These are phyloP conservation scores for Ceratobasidium sp. DNA, from an alignment of 1,284 basidiomycete species.

Conservation along the genomic window DNA sequence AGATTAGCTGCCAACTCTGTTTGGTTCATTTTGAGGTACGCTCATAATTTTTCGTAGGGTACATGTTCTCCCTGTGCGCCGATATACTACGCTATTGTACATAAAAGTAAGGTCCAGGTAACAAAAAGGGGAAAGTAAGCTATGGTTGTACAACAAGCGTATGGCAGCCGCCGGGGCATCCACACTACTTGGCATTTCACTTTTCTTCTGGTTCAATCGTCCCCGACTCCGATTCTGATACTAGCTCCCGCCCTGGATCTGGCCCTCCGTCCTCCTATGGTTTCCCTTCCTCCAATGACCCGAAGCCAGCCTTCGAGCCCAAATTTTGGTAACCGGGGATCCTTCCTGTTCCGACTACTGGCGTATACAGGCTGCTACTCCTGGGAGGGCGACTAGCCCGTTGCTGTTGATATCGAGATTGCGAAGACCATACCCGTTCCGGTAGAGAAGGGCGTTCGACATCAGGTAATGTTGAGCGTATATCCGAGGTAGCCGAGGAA, in stretches of 20 bases:
- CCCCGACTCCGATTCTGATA: neutral
- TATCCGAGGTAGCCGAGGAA: neutral
- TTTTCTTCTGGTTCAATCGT: neutral
- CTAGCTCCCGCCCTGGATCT: too few species aligned
- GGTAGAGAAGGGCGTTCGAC: constrained; percentile 25
- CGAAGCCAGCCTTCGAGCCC: neutral
- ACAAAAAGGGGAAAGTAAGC: neutral
- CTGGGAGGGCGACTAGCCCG: neutral
- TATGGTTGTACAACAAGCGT: neutral
- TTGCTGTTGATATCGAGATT: neutral
- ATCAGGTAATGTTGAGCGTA: constrained; percentile 6
- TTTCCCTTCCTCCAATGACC: too few species aligned
- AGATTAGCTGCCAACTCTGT: neutral
- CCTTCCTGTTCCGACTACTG: neutral
- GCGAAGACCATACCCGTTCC: constrained; percentile 13
- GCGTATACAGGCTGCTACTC: constrained; percentile 17
- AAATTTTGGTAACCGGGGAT: neutral
- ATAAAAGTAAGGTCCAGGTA: too few species aligned
- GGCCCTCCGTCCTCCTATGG: too few species aligned
- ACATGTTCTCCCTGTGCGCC: neutral
- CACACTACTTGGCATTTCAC: neutral
- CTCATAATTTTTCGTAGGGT: neutral
- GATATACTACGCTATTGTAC: too few species aligned
- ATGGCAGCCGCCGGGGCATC: neutral
- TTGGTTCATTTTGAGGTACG: neutral